Percentiles rank a stretch among this genome's conserved stretches.
Evolutionary conservation across 768 basidiomycete species (phyloP).

Genomic region (Leccinum variicolor): DNA sequence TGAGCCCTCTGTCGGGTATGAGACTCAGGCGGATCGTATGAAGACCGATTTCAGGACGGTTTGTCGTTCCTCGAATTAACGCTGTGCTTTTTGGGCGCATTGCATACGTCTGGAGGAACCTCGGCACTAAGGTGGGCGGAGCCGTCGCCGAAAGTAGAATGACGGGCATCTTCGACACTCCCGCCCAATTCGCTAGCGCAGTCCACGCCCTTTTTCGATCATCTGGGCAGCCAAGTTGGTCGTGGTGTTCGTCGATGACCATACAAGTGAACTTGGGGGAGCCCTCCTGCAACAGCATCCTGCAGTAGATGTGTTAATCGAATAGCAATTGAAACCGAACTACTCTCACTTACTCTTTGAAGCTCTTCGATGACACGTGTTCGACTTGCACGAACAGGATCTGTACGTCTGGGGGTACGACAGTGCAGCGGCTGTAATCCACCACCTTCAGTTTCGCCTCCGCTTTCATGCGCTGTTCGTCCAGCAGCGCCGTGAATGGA

Average conservation of each 20-base stretch:
- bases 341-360: background rate
- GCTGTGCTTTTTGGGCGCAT: background rate
- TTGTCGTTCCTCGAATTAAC: background rate
- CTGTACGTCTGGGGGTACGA: background rate
- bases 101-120: background rate
- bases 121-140: background rate
- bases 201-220: background rate
- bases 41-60: slow-evolving; percentile 2
- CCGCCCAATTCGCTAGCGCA: background rate
- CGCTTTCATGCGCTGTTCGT: slow-evolving; percentile 5
- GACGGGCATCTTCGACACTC: background rate
- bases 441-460: background rate
- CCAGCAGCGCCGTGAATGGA: slow-evolving; percentile 1
- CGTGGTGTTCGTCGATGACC: slow-evolving; percentile 7
- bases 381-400: slow-evolving; percentile 10
- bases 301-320: background rate
- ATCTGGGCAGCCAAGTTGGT: slow-evolving; percentile 1
- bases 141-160: background rate
- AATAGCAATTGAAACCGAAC: no score
- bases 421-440: background rate
- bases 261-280: background rate
- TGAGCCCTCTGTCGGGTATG: background rate
- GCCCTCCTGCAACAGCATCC: background rate
- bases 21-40: background rate
- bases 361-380: background rate